Base-by-base conservation (phyloP, 2,329 filamentous ascomycete genomes). In the Lizonia empirigonia region DNA sequence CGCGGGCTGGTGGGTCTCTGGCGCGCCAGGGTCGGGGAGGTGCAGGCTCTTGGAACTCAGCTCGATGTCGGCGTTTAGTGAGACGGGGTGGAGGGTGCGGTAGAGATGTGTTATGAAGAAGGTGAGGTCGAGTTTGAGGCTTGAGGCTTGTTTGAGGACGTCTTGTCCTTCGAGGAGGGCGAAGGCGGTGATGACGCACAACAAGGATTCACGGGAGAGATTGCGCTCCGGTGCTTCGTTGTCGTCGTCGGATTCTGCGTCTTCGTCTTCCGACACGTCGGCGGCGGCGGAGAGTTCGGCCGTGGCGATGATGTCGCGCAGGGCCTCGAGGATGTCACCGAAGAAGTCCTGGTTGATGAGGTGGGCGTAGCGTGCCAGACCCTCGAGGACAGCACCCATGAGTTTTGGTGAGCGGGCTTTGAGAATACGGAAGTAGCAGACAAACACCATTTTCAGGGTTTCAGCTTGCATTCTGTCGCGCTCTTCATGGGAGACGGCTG, bases 271-370 rank as follows among this genome's bases (percentile, higher is more conserved):
- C 2, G 77, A 65, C 12, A 73, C 73, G n/a, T 73, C 69, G 30
- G 76, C 72, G 3, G 79, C 79, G 0, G 81, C 79, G 13, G 65
- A 70, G n/a, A 76, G 68, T 50, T 78, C 73, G 44, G 89, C 88
- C 60, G 92, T 85, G 4, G 85, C 84, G 64, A 97, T 93, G 35
- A 99, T 83, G 58, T 99, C 94, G 73, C 96, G 95, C 30, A 99
- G 80, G 0, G 91, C 93, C 75, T 97, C 94, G 9, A 99, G 83
- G 23, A 99, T 81, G 69, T 99, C 94, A 22, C 93, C 94, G 65
- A 99, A 99, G 79, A 99, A 97, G 70, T 99, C 91, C 69, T 99
- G 91, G 77, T 99, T 99, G 80, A 99, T 99, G 53, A 99, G 82
- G 71, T 97, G 94, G 3, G 92, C 87, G 70, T 96, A 99, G 69